phyloP scores from a whole-genome alignment of 805 yeast species.

The Wickerhamomyces mucosus region DNA sequence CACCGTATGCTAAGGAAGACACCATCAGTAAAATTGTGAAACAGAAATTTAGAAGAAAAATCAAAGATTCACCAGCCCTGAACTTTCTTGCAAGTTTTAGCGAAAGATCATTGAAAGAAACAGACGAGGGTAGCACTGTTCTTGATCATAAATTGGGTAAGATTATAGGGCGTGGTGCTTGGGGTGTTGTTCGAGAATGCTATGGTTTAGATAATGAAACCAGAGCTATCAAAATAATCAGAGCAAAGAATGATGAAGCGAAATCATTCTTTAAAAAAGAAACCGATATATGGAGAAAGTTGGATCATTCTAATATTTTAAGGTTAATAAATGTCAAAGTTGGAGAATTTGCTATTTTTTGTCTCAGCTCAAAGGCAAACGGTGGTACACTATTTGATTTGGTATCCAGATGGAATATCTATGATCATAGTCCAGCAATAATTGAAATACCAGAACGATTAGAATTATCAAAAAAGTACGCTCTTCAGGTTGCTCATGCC shows the following conservation, averaged over 20 bases:
- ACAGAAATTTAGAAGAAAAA: slow-evolving; percentile 17
- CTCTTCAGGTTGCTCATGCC: slow-evolving; percentile 50
- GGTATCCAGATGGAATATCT: slow-evolving; percentile 58
- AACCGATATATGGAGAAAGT: slow-evolving; percentile 61
- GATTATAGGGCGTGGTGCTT: slow-evolving; percentile 81
- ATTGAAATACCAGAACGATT: slow-evolving; percentile 27
- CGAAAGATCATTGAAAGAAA: slow-evolving; percentile 19
- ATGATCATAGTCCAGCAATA: slow-evolving; percentile 19
- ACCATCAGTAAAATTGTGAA: slow-evolving; percentile 19
- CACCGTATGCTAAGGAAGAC: slow-evolving; percentile 25
- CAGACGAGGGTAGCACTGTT: slow-evolving; percentile 62
- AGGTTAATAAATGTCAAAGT: slow-evolving; percentile 54
- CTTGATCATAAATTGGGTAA: slow-evolving; percentile 58
- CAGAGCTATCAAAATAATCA: slow-evolving; percentile 55
- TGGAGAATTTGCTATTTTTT: slow-evolving; percentile 54
- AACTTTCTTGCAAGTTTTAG: slow-evolving; percentile 20
- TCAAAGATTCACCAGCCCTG: slow-evolving; percentile 18
- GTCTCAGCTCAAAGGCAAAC: slow-evolving; percentile 55
- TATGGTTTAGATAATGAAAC: slow-evolving; percentile 21
- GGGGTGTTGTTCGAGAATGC: slow-evolving; percentile 80
- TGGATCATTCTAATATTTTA: slow-evolving; percentile 57
- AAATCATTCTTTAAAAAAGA: slow-evolving; percentile 60
- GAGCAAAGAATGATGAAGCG: slow-evolving; percentile 42
- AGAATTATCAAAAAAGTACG: slow-evolving; percentile 25
- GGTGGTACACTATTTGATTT: slow-evolving; percentile 80